A percentile compares a stretch with the other conserved stretches of the same genome.
phyloP scores from a whole-genome alignment of 2,329 filamentous ascomycete species.

The Trichophyton equinum region DNA sequence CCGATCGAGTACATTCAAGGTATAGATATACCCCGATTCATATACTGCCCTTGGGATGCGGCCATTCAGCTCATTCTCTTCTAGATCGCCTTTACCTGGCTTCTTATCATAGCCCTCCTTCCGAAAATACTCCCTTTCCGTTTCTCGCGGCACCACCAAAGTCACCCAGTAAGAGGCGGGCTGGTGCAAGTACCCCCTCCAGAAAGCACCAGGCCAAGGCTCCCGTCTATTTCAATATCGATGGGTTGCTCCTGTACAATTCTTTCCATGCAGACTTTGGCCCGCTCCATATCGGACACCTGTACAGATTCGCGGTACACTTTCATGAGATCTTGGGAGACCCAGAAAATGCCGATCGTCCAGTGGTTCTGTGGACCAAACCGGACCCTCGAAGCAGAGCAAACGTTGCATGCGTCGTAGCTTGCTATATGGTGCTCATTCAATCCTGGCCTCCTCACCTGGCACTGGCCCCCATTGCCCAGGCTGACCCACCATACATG shows the following conservation, averaged over 20 bases:
- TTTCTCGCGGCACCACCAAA: conserved; percentile 50
- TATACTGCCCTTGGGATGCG: not conserved
- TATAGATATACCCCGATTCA: conserved; percentile 36
- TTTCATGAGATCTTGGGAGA: conserved; percentile 92
- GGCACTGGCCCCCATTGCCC: conserved; percentile 85
- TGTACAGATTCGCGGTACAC: conserved; percentile 91
- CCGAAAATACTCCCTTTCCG: conserved; percentile 71
- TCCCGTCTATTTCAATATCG: conserved; percentile 91
- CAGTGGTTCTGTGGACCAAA: conserved; percentile 92
- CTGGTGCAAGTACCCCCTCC: conserved; percentile 40
- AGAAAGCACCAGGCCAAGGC: conserved; percentile 29
- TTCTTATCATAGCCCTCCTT: conserved; percentile 73
- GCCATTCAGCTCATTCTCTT: not conserved
- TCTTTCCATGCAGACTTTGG: conserved; percentile 98
- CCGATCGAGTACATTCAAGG: conserved; percentile 94
- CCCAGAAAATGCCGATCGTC: conserved; percentile 75
- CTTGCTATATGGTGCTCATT: conserved; percentile 97
- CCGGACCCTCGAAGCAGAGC: conserved; percentile 77
- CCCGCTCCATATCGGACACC: conserved; percentile 88
- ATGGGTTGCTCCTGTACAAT: conserved; percentile 88
- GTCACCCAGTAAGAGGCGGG: conserved; percentile 65
- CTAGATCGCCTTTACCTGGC: conserved; percentile 82
- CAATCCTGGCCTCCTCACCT: conserved; percentile 96
- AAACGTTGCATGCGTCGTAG: conserved; percentile 87
- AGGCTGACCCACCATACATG: conserved; percentile 95